Conservation (phyloP, 495 filamentous ascomycete species). For the Penicillium diatomitis region DNA sequence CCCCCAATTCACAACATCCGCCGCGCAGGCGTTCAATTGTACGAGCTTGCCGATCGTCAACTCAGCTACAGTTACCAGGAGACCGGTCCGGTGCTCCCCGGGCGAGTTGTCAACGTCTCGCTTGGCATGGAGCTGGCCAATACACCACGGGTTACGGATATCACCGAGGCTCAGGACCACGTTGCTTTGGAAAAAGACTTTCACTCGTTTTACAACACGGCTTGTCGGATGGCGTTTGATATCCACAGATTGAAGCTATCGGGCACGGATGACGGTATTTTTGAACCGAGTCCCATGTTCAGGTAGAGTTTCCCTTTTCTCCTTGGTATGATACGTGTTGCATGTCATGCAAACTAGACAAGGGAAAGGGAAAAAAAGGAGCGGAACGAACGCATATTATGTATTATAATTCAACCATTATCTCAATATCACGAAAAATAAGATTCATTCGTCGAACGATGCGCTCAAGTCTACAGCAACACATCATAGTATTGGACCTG, state of each 20-base stretch:
- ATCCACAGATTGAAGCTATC: slow-evolving; percentile 6
- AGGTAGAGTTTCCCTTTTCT: neutral
- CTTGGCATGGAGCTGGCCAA: slow-evolving; percentile 21
- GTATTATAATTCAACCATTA: too few relatives aligned
- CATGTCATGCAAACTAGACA: neutral
- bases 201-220: slow-evolving; percentile 28
- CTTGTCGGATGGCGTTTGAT: slow-evolving; percentile 31
- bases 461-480: too few relatives aligned
- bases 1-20: slow-evolving; percentile 20
- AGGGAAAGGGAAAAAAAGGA: too few relatives aligned
- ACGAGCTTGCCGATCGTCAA: slow-evolving; percentile 20
- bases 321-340: neutral
- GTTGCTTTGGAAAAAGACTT: slow-evolving; percentile 18
- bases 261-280: neutral
- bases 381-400: too few relatives aligned
- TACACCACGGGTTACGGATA: neutral
- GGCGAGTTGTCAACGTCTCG: slow-evolving; percentile 19
- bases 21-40: slow-evolving; percentile 19
- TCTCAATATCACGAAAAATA: too few relatives aligned
- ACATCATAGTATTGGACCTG: neutral
- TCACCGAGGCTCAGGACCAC: neutral
- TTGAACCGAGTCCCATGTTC: neutral
- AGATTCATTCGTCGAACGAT: too few relatives aligned
- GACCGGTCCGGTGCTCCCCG: slow-evolving; percentile 25
- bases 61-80: slow-evolving; percentile 25